A percentile compares a stretch with the other conserved stretches of the same genome.
These are phyloP conservation scores for Globomyces sp. DNA, from an alignment of 371 early-diverging fungal species.

Conservation along the genomic window DNA sequence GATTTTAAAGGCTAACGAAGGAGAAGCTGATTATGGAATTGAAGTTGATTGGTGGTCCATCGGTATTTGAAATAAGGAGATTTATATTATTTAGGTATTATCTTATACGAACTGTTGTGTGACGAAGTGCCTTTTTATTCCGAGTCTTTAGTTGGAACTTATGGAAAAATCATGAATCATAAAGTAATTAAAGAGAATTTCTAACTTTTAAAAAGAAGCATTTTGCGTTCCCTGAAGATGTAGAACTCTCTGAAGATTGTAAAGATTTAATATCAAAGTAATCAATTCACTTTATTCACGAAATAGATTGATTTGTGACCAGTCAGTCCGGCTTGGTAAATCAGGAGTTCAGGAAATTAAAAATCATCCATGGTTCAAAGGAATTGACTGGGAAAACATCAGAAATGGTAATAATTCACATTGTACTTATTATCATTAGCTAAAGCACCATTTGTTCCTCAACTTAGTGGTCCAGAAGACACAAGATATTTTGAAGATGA, in stretches of 20 bases:
- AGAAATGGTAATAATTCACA: conserved; percentile 38
- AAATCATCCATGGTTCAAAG: conserved; percentile 79
- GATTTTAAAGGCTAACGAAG: conserved; percentile 55
- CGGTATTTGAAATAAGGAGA: conserved; percentile 25
- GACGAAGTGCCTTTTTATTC: conserved; percentile 69
- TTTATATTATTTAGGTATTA: conserved; percentile 45
- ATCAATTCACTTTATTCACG: conserved; percentile 18
- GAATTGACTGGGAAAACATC: conserved; percentile 70
- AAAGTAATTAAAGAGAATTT: conserved; percentile 26
- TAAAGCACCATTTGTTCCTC: conserved; percentile 80
- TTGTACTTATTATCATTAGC: conserved; percentile 1
- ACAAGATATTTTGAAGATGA: conserved; percentile 83
- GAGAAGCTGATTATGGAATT: conserved; percentile 47
- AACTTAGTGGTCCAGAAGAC: conserved; percentile 76
- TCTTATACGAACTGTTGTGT: conserved; percentile 64
- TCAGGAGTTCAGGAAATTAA: conserved; percentile 72
- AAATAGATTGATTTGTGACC: conserved; percentile 67
- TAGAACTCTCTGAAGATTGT: conserved; percentile 34
- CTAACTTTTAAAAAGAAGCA: conserved; percentile 26
- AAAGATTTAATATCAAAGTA: conserved; percentile 45
- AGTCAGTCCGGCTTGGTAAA: conserved; percentile 71
- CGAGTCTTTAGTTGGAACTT: conserved; percentile 60
- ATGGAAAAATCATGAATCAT: conserved; percentile 61
- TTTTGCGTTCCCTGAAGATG: conserved; percentile 50
- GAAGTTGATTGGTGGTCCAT: conserved; percentile 64